A percentile compares a stretch with the other conserved stretches of the same genome.
phyloP scores from a whole-genome alignment of 2,329 filamentous ascomycete species.

The Ustulina deusta region DNA sequence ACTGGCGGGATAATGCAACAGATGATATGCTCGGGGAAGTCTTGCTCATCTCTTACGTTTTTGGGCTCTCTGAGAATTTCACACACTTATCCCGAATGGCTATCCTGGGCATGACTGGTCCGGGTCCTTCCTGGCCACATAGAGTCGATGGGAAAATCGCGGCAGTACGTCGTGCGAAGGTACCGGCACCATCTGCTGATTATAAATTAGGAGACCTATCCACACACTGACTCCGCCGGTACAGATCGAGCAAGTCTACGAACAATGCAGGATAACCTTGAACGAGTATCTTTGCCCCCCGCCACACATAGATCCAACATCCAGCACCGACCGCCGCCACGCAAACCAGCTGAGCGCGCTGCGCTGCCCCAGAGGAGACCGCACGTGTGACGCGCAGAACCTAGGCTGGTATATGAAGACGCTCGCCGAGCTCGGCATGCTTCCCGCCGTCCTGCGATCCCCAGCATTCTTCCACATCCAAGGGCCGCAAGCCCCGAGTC shows the following conservation, averaged over 20 bases:
- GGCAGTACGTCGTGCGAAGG: slow-evolving; percentile 61
- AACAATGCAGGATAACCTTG: slow-evolving; percentile 58
- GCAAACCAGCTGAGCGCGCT: slow-evolving; percentile 52
- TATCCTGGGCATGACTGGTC: slow-evolving; percentile 60
- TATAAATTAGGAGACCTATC: not conserved
- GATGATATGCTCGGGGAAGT: slow-evolving; percentile 64
- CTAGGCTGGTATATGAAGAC: slow-evolving; percentile 67
- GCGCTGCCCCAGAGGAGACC: slow-evolving; percentile 63
- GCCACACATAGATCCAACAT: not conserved
- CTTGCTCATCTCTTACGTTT: slow-evolving; percentile 65
- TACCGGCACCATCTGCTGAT: slow-evolving; percentile 39
- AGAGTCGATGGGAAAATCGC: slow-evolving; percentile 62
- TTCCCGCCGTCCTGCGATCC: slow-evolving; percentile 50
- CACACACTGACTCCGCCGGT: slow-evolving; percentile 5
- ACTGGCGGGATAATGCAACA: slow-evolving; percentile 56
- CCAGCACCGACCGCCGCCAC: not conserved
- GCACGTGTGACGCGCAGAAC: slow-evolving; percentile 64
- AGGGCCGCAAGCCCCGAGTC: slow-evolving; percentile 53
- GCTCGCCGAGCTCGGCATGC: slow-evolving; percentile 60
- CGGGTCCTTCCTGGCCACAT: slow-evolving; percentile 61
- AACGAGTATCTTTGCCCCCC: slow-evolving; percentile 59
- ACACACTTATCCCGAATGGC: slow-evolving; percentile 62
- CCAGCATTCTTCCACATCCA: slow-evolving; percentile 21
- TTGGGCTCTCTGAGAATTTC: slow-evolving; percentile 63
- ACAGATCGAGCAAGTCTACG: slow-evolving; percentile 58